Evolutionary conservation across 176 grass and related monocot species (phyloP).

Genomic region (Phyllostachys edulis): DNA sequence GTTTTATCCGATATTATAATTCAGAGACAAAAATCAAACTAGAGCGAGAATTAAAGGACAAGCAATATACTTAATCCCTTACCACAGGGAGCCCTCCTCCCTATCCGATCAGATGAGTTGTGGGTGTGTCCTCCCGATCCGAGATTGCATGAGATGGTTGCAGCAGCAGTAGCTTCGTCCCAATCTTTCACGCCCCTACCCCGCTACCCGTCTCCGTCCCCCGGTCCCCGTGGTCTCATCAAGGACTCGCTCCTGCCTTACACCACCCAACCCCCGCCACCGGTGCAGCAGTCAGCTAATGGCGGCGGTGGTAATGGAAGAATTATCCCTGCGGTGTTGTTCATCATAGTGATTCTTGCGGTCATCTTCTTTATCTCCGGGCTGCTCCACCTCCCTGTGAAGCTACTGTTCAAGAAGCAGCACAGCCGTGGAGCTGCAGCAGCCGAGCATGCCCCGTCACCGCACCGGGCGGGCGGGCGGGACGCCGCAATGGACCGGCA

Average conservation of each 20-base stretch:
- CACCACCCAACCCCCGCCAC: neutral
- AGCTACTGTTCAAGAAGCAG: conserved; percentile 71
- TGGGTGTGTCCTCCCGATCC: conserved; percentile 32
- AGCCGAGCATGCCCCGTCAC: neutral
- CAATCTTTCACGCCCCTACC: conserved; percentile 15
- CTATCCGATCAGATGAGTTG: conserved; percentile 33
- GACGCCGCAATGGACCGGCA: conserved; percentile 72
- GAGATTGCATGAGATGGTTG: conserved; percentile 45
- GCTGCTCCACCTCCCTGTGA: conserved; percentile 76
- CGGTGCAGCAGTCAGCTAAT: neutral
- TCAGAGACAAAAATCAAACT: no score
- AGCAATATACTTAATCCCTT: no score
- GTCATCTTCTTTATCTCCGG: conserved; percentile 90
- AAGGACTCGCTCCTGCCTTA: conserved; percentile 39
- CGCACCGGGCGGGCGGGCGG: neutral
- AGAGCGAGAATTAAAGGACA: no score
- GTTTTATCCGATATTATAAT: no score
- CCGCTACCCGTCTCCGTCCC: neutral
- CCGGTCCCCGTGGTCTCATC: conserved; percentile 31
- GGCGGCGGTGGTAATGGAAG: conserved; percentile 31
- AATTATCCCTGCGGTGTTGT: conserved; percentile 76
- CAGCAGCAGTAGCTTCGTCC: neutral
- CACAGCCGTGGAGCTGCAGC: conserved; percentile 1
- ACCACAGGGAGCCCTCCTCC: neutral
- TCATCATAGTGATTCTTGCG: conserved; percentile 85